Conservation (phyloP, 345 rosid species). For the Gossypioides kirkii region DNA sequence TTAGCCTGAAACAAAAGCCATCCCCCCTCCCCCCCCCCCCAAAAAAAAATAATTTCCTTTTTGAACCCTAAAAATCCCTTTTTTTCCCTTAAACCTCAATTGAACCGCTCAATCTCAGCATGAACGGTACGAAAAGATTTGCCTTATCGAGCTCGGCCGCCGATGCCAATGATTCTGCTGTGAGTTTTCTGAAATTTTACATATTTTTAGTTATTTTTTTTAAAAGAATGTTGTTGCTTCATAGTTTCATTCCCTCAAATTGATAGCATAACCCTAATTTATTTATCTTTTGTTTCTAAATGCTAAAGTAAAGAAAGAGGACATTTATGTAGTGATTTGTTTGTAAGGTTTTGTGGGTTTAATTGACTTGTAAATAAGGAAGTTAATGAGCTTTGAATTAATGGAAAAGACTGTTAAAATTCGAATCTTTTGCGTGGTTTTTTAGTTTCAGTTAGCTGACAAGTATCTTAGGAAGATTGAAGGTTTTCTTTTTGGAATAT, state of each 20-base stretch:
- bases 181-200: constrained; percentile 32
- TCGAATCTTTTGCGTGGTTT: background rate
- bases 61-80: constrained; percentile 32
- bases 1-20: constrained; percentile 17
- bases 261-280: background rate
- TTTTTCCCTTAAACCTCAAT: constrained; percentile 13
- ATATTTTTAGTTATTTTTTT: background rate
- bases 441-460: background rate
- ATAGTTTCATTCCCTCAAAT: constrained; percentile 12
- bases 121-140: constrained; percentile 69
- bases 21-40: too few relatives aligned
- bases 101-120: constrained; percentile 16
- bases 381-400: background rate
- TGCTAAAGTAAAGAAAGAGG: background rate
- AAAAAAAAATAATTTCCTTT: background rate
- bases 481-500: background rate
- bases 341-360: background rate
- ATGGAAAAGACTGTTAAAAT: background rate
- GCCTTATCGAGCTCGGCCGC: constrained; percentile 47
- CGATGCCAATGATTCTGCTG: constrained; percentile 49
- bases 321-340: background rate
- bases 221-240: background rate
- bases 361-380: background rate
- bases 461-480: background rate
- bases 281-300: background rate